These are phyloP conservation scores for Drechslerella stenobrocha DNA, from an alignment of 2,329 filamentous ascomycete genomes.

Conservation along the genomic window DNA sequence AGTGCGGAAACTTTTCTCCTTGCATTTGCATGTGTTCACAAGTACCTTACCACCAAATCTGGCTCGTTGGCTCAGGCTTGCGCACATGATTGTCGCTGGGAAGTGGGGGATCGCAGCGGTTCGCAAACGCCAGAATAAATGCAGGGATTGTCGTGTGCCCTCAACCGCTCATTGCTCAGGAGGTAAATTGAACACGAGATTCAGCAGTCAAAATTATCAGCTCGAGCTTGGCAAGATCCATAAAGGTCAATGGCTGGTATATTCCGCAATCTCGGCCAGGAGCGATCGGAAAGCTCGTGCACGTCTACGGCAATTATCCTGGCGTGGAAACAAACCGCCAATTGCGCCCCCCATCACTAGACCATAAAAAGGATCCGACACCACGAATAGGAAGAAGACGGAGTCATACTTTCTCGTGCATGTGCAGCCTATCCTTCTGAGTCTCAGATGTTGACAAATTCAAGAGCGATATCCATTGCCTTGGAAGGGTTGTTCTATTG, in stretches of 20 bases:
- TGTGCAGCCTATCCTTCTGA: background rate
- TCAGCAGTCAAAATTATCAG: conserved; percentile 19
- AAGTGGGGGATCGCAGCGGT: conserved; percentile 16
- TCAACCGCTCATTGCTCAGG: conserved; percentile 18
- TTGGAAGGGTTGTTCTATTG: conserved; percentile 2
- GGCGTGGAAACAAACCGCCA: too few species aligned
- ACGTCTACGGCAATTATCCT: too few species aligned
- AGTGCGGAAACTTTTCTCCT: background rate
- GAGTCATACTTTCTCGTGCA: background rate
- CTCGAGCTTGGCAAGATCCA: background rate
- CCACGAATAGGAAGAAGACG: background rate
- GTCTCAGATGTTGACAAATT: background rate
- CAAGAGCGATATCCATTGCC: background rate
- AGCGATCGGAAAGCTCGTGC: too few species aligned
- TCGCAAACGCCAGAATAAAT: conserved; percentile 32
- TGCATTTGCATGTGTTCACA: background rate
- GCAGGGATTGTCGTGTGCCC: conserved; percentile 30
- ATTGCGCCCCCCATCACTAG: too few species aligned
- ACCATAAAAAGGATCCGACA: too few species aligned
- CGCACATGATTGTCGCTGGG: conserved; percentile 4
- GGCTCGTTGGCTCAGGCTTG: background rate
- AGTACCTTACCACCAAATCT: background rate
- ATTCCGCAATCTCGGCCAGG: too few species aligned
- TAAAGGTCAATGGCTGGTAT: too few species aligned
- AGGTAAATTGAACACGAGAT: conserved; percentile 22